Base-by-base conservation (phyloP, 208 protist genomes). In the Crithidia mellificae region DNA sequence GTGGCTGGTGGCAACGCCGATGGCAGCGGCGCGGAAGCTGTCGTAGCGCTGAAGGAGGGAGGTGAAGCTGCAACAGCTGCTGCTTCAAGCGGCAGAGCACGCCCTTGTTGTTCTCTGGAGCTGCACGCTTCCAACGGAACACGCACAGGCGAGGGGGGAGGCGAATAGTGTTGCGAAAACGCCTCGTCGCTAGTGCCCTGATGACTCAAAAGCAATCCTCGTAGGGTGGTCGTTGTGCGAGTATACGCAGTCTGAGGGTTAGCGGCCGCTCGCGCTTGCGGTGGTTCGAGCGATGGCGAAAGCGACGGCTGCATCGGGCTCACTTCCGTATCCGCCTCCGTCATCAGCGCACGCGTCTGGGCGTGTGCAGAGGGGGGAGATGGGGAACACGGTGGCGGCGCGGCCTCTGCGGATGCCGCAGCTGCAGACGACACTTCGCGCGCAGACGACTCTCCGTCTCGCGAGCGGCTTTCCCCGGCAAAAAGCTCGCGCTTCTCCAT, bases 321-420 rank as follows among this genome's bases (percentile, higher is more conserved):
- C 29, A 25, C 25, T 39, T 25, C 52, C n/a, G 29, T 41, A 7
- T 6, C 5, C 7, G 2, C 44, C 6, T n/a, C 46, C 3, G 15
- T 0, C 4, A 34, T 19, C 5, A 32, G 32, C 29, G 20, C 20
- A 12, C 39, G 34, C 24, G 24, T n/a, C 19, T 64, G 29, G 19
- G 22, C 47, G 30, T 70, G 56, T 3, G 63, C 70, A 5, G 56
- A 65, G 2, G 70, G 70, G 0, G 70, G 70, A 19, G 70, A 76
- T 12, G 70, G 70, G 25, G 70, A 76, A 36, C 62, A 69, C 6
- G 70, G 70, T 1, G 69, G 69, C 8, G 69, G 61, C 5, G 41
- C 36, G n/a, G 41, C 41, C 8, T 5, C 41, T 5, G 17, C 41
- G 17, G 41, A 6, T 20, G 41, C 41, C 4, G 41, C 41, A 46